Evolutionary conservation across 768 basidiomycete genomes (phyloP).

Genomic region (Gloeopeniophorella convolvens): DNA sequence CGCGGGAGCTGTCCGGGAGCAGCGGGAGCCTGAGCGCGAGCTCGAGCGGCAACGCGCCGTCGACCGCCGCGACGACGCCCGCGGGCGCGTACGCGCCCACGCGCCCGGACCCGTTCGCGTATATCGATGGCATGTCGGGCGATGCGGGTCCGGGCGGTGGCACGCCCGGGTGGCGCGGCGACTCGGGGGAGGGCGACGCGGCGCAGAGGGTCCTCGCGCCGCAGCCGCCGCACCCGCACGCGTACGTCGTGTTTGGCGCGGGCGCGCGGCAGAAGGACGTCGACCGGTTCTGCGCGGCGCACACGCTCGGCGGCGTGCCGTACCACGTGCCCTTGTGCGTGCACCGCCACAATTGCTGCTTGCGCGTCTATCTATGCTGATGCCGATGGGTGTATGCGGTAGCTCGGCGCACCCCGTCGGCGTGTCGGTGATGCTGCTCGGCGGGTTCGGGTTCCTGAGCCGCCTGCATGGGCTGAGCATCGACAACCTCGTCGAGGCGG

Average conservation of each 20-base stretch:
- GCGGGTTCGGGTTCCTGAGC: conserved; percentile 86
- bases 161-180: conserved; percentile 1
- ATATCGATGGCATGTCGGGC: conserved; percentile 8
- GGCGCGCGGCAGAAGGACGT: conserved; percentile 82
- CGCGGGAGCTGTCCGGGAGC: not conserved
- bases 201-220: conserved; percentile 24
- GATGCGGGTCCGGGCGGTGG: not conserved
- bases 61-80: conserved; percentile 19
- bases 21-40: too few relatives aligned
- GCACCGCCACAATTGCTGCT: not conserved
- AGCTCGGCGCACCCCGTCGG: conserved; percentile 78
- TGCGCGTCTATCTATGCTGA: too few relatives aligned
- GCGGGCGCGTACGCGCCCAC: conserved; percentile 3
- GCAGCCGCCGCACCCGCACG: conserved; percentile 57
- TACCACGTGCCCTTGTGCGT: conserved; percentile 58
- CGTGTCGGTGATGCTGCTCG: conserved; percentile 74
- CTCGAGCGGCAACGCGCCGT: not conserved
- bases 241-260: conserved; percentile 82
- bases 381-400: not conserved
- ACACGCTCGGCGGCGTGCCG: conserved; percentile 66
- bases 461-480: conserved; percentile 80
- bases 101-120: conserved; percentile 25
- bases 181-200: conserved; percentile 2
- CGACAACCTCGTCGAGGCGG: conserved; percentile 86
- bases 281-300: conserved; percentile 64